Base-by-base conservation (phyloP, 2,329 filamentous ascomycete species). In the Gnomoniopsis smithogilvyi region DNA sequence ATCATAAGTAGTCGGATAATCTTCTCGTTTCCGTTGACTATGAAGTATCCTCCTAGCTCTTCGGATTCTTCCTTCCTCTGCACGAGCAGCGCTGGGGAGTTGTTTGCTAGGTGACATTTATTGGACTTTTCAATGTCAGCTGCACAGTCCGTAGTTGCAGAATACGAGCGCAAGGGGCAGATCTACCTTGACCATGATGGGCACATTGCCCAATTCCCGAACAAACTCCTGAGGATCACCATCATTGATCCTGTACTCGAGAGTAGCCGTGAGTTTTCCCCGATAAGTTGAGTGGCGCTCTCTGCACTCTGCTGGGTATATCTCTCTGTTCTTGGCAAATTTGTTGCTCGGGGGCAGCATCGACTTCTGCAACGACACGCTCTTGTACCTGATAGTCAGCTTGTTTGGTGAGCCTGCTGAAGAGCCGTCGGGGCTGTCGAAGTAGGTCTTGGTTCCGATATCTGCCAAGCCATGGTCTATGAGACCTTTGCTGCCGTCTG, bases 1-100 rank as follows among this genome's bases (percentile, higher is more conserved):
- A 98, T 85, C 64, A 96, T 88, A 63, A 99, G 81, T 79, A 98
- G 87, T 70, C 95, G 91, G 67, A 98, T 92, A 59, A 98, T 85
- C 78, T 97, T 98, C 74, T 99, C 95, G 69, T 93, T 96, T 64
- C 95, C 95, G 72, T 99, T 99, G 68, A 99, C 90, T 68, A 99
- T 87, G 70, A 98, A 99, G 74, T 98, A 99, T 48, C 95, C 95
- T 41, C 95, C 95, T 34, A 98, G 77, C 74, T 99, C 95, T 74
- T 99, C 95, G 0, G 93, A 90, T 74, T 99, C 95, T 76, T 99
- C 95, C 72, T 97, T 96, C 62, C 86, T 86, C 64, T 89, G 82
- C 33, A 98, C 92, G 17, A 99, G 82, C 68, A 90, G 82, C 12
- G 88, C 88, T 0, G 95, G 95, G 6, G 91, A 88, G 67, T 93